These are phyloP conservation scores for Fusarium tjaetaba DNA, from an alignment of 2,329 filamentous ascomycete genomes.

Conservation along the genomic window DNA sequence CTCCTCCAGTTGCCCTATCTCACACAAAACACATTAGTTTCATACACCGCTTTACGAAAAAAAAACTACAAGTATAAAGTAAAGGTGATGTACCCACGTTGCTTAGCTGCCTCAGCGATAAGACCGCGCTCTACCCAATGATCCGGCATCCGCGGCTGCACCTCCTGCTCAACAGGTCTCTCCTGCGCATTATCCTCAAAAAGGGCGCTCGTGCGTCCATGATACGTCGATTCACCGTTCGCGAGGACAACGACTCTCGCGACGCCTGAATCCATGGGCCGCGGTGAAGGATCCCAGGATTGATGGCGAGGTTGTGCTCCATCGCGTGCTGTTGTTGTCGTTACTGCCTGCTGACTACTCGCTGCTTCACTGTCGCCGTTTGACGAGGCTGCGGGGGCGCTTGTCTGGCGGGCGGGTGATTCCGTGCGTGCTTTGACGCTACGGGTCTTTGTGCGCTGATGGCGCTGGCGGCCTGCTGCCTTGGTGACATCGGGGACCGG, in stretches of 20 bases:
- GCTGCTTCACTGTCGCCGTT: neutral
- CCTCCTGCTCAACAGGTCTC: slow-evolving; percentile 35
- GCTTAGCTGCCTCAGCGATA: slow-evolving; percentile 33
- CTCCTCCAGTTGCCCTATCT: slow-evolving; percentile 58
- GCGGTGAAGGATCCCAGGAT: slow-evolving; percentile 8
- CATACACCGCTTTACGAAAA: neutral
- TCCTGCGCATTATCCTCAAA: slow-evolving; percentile 51
- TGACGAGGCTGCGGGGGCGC: neutral
- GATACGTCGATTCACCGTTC: slow-evolving; percentile 57
- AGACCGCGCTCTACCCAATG: slow-evolving; percentile 57
- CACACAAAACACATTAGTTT: neutral
- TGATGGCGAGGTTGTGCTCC: neutral
- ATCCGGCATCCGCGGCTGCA: slow-evolving; percentile 44
- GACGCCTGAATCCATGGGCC: slow-evolving; percentile 37
- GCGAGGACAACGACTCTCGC: slow-evolving; percentile 52
- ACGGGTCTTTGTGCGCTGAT: slow-evolving; percentile 28
- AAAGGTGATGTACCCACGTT: slow-evolving; percentile 21
- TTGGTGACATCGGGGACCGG: slow-evolving; percentile 38
- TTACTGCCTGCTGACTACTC: neutral
- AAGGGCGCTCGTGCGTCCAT: slow-evolving; percentile 60
- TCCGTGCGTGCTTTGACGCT: slow-evolving; percentile 2
- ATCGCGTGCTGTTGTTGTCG: neutral
- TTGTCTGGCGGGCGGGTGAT: neutral
- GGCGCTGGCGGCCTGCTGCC: slow-evolving; percentile 24
- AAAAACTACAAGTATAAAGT: slow-evolving; percentile 1